phyloP scores from a whole-genome alignment of 345 rosid genomes.

The Populus davidiana region DNA sequence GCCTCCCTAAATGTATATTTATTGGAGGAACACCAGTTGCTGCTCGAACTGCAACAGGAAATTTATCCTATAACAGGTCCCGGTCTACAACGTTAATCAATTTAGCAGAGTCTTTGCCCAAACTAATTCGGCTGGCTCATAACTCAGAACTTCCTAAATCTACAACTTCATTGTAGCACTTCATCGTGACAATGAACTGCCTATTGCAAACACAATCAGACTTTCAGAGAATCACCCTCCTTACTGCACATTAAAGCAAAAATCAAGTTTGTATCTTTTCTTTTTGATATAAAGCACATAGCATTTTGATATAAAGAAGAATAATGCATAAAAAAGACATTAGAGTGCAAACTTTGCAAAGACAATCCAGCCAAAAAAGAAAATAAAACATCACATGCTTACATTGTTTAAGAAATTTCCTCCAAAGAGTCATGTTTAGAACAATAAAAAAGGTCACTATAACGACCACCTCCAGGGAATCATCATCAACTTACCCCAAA shows the following conservation, averaged over 20 bases:
- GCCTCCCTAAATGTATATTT: not conserved
- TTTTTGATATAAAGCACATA: not conserved
- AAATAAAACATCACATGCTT: not conserved
- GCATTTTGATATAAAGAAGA: not conserved
- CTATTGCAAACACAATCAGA: slow-evolving; percentile 1
- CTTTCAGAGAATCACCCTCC: not conserved
- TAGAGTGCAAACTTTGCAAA: not conserved
- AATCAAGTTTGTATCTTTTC: too few species aligned
- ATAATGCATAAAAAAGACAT: not conserved
- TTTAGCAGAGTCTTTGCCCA: not conserved
- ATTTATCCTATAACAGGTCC: not conserved
- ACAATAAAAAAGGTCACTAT: not conserved
- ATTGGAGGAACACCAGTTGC: not conserved
- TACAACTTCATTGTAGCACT: not conserved
- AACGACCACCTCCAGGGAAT: not conserved
- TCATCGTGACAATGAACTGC: not conserved
- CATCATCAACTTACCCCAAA: slow-evolving; percentile 43
- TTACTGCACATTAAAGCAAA: not conserved
- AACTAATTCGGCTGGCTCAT: not conserved
- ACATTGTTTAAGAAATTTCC: not conserved
- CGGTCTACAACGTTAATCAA: not conserved
- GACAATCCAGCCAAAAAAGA: not conserved
- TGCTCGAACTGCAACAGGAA: not conserved
- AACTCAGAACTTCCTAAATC: not conserved
- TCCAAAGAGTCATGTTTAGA: not conserved